These are phyloP conservation scores for Aspergillus arachidicola DNA, from an alignment of 2,329 filamentous ascomycete genomes.

Conservation along the genomic window DNA sequence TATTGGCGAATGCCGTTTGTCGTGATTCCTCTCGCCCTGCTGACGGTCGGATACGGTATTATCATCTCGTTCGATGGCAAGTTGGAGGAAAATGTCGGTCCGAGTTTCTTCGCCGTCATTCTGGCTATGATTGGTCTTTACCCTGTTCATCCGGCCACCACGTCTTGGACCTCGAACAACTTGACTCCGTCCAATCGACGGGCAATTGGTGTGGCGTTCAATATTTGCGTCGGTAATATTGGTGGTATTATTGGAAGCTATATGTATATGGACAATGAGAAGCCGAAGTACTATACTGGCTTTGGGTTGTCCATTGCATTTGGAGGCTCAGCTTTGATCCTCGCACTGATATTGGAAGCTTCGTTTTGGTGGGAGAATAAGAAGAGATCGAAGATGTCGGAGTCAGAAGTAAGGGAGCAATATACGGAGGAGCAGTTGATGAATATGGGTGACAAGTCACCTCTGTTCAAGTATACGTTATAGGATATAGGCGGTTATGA, in stretches of 20 bases:
- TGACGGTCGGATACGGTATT: slow-evolving; percentile 22
- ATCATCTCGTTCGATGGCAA: slow-evolving; percentile 26
- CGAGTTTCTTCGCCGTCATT: slow-evolving; percentile 27
- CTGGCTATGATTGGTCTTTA: slow-evolving; percentile 28
- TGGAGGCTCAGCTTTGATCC: slow-evolving; percentile 34
- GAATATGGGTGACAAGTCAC: slow-evolving; percentile 46
- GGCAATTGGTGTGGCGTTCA: slow-evolving; percentile 25
- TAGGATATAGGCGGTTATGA: slow-evolving; percentile 1
- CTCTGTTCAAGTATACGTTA: slow-evolving; percentile 44
- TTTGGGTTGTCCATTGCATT: slow-evolving; percentile 26
- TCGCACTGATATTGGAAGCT: slow-evolving; percentile 23
- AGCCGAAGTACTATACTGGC: slow-evolving; percentile 24
- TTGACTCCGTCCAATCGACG: slow-evolving; percentile 26
- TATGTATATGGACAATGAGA: slow-evolving; percentile 27
- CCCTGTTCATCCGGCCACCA: slow-evolving; percentile 27
- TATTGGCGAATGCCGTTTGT: slow-evolving; percentile 31
- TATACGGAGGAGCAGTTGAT: slow-evolving; percentile 45
- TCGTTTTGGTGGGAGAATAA: slow-evolving; percentile 24
- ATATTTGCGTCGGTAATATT: slow-evolving; percentile 26
- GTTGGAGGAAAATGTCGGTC: slow-evolving; percentile 22
- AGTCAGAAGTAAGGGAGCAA: slow-evolving; percentile 34
- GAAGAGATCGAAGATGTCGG: slow-evolving; percentile 25
- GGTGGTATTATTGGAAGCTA: slow-evolving; percentile 29
- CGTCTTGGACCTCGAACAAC: slow-evolving; percentile 31
- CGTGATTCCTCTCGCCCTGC: slow-evolving; percentile 16